These are phyloP conservation scores for Dictyostelium capitatum DNA, from an alignment of 78 protist species.

Conservation along the genomic window DNA sequence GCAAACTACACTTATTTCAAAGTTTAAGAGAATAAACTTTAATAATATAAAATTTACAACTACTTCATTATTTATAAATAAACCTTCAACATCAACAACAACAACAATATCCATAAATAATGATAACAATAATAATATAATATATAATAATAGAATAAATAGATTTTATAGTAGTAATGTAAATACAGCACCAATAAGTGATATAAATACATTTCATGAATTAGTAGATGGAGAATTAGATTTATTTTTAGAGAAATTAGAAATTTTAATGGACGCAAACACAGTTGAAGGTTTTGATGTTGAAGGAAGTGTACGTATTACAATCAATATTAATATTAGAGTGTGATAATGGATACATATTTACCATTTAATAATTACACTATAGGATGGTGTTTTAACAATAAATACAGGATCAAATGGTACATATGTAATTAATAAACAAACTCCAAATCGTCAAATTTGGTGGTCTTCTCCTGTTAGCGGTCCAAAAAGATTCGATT, in stretches of 20 bases:
- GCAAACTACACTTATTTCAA: too few relatives aligned
- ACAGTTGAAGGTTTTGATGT: constrained; percentile 43
- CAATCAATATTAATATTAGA: not conserved
- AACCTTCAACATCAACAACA: not conserved
- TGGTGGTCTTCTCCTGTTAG: constrained; percentile 94
- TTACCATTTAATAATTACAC: not conserved
- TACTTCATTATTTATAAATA: not conserved
- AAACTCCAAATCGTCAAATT: constrained; percentile 92
- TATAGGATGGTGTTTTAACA: constrained; percentile 80
- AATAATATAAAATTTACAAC: not conserved
- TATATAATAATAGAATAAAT: not conserved
- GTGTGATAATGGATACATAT: not conserved
- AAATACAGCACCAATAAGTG: not conserved
- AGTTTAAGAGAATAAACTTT: not conserved
- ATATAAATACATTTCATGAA: constrained; percentile 1
- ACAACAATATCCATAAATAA: not conserved
- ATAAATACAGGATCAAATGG: constrained; percentile 54
- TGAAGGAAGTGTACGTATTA: constrained; percentile 31
- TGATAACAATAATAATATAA: not conserved
- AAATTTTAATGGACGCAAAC: not conserved
- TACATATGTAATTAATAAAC: constrained; percentile 92
- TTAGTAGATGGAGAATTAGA: constrained; percentile 52
- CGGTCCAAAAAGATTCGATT: constrained; percentile 86
- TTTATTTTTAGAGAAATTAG: constrained; percentile 24
- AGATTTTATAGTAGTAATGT: not conserved